phyloP scores from a whole-genome alignment of 116 monocot species.

The Zostera marina region DNA sequence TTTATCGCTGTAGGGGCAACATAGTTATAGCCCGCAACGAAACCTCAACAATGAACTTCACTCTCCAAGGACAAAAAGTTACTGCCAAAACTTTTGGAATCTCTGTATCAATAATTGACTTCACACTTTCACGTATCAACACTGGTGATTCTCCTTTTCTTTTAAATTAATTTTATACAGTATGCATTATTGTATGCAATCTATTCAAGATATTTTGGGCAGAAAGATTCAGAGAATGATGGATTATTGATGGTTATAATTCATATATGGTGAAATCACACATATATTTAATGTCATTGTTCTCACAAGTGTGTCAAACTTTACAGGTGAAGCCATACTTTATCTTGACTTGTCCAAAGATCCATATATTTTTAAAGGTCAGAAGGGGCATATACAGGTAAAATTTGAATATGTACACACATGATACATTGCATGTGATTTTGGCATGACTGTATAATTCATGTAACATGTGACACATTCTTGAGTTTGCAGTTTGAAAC shows the following conservation, averaged over 20 bases:
- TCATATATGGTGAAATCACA: too few relatives aligned
- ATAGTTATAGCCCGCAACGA: conserved; percentile 62
- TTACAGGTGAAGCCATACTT: conserved; percentile 70
- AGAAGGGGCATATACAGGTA: conserved; percentile 78
- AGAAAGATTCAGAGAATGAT: too few relatives aligned
- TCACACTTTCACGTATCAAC: conserved; percentile 88
- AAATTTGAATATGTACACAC: neutral
- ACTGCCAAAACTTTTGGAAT: conserved; percentile 51
- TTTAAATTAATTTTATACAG: neutral
- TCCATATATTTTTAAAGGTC: conserved; percentile 72
- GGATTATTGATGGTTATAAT: too few relatives aligned
- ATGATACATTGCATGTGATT: conserved; percentile 6
- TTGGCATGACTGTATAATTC: too few relatives aligned
- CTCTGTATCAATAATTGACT: conserved; percentile 73
- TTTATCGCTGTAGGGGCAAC: conserved; percentile 59
- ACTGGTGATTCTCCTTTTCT: conserved; percentile 31
- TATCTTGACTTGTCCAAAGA: conserved; percentile 80
- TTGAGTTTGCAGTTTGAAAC: conserved; percentile 55
- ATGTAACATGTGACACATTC: conserved; percentile 2
- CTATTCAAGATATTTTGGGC: too few relatives aligned
- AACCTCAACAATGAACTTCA: conserved; percentile 25
- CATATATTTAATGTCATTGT: too few relatives aligned
- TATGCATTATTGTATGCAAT: too few relatives aligned
- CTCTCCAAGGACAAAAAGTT: conserved; percentile 50
- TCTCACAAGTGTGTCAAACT: neutral